These are phyloP conservation scores for Penicillium dipodomyicola DNA, from an alignment of 495 filamentous ascomycete species.

Conservation along the genomic window DNA sequence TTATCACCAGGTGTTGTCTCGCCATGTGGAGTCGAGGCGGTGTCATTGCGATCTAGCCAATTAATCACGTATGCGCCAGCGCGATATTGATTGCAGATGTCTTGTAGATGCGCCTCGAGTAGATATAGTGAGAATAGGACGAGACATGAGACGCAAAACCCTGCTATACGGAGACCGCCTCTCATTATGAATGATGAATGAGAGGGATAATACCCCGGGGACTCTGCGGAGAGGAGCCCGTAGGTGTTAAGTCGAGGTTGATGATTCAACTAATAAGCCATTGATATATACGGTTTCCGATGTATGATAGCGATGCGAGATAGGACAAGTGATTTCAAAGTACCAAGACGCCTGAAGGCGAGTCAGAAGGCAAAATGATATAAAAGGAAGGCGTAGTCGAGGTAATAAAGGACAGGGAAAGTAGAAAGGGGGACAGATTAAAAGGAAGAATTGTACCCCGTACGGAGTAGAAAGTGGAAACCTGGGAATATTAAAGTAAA, in stretches of 20 bases:
- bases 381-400: neutral
- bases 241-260: neutral
- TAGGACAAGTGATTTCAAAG: neutral
- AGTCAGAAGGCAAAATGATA: neutral
- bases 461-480: neutral
- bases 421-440: no score
- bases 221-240: slow-evolving; percentile 12
- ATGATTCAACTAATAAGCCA: neutral
- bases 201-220: neutral
- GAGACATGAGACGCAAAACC: slow-evolving; percentile 28
- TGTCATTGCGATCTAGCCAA: slow-evolving; percentile 29
- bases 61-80: slow-evolving; percentile 42
- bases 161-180: slow-evolving; percentile 35
- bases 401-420: neutral
- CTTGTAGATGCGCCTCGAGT: slow-evolving; percentile 37
- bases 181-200: slow-evolving; percentile 35
- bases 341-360: neutral
- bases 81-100: slow-evolving; percentile 46
- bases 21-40: slow-evolving; percentile 11
- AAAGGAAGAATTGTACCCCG: no score
- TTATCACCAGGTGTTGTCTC: slow-evolving; percentile 32
- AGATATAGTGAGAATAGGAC: slow-evolving; percentile 38
- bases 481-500: neutral
- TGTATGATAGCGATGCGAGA: neutral
- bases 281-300: neutral